These are phyloP conservation scores for Parietaria judaica DNA, from an alignment of 306 rosid species.

Conservation along the genomic window DNA sequence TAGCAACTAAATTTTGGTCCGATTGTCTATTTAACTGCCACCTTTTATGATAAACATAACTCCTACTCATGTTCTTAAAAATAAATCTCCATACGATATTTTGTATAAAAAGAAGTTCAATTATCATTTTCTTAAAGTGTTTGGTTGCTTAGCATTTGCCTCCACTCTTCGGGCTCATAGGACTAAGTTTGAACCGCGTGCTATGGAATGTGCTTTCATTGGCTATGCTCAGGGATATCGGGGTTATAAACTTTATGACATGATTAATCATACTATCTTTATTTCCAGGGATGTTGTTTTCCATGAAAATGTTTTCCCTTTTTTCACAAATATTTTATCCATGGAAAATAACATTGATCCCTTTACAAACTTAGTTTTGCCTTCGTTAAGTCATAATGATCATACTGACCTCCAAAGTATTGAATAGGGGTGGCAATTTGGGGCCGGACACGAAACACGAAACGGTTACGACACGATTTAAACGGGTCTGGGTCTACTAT, in stretches of 20 bases:
- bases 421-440: no score
- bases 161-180: background rate
- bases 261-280: background rate
- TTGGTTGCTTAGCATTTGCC: no score
- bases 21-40: background rate
- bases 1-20: background rate
- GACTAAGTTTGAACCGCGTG: background rate
- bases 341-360: background rate
- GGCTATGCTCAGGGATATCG: background rate
- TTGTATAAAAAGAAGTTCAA: background rate
- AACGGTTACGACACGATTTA: no score
- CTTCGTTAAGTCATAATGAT: background rate
- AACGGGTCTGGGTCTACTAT: no score
- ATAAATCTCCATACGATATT: background rate
- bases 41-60: background rate
- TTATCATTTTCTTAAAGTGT: background rate
- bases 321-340: background rate
- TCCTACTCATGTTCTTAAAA: background rate
- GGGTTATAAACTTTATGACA: conserved; percentile 1
- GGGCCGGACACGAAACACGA: no score
- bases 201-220: background rate
- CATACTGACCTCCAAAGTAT: no score
- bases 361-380: background rate
- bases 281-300: background rate
- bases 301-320: background rate